Evolutionary conservation across 2,329 filamentous ascomycete species (phyloP).

Genomic region (Colletotrichum sp.): DNA sequence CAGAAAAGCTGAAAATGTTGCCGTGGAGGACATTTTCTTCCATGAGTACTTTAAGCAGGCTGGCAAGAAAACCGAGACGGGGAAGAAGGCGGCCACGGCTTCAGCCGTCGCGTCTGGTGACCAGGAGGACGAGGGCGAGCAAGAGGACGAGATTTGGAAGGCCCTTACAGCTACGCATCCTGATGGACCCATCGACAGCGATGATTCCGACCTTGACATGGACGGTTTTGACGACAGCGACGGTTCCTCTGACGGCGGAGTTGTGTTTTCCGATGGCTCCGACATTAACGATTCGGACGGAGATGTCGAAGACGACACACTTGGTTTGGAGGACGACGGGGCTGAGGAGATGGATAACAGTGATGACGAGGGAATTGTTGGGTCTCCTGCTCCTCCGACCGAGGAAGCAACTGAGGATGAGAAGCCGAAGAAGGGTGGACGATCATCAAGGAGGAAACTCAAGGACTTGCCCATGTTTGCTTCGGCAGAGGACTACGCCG

Average conservation of each 20-base stretch:
- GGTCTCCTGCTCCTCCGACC: not conserved
- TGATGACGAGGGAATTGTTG: slow-evolving; percentile 6
- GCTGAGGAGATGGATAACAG: slow-evolving; percentile 25
- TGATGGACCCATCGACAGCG: slow-evolving; percentile 73
- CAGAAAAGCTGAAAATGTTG: slow-evolving; percentile 85
- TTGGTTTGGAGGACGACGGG: slow-evolving; percentile 45
- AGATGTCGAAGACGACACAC: slow-evolving; percentile 35
- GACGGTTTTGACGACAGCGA: slow-evolving; percentile 50
- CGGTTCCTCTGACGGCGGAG: slow-evolving; percentile 23
- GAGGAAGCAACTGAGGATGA: slow-evolving; percentile 32
- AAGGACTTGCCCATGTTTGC: slow-evolving; percentile 93
- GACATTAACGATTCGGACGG: slow-evolving; percentile 54
- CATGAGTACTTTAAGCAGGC: slow-evolving; percentile 91
- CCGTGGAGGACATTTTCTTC: slow-evolving; percentile 96
- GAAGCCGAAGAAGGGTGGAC: slow-evolving; percentile 44
- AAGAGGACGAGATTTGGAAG: slow-evolving; percentile 89
- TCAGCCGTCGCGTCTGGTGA: slow-evolving; percentile 44
- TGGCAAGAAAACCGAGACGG: slow-evolving; percentile 64
- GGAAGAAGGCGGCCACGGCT: slow-evolving; percentile 61
- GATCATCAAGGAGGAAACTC: slow-evolving; percentile 79
- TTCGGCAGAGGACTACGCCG: slow-evolving; percentile 91
- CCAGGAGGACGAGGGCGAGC: slow-evolving; percentile 58
- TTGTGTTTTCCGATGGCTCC: slow-evolving; percentile 33
- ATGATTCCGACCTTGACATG: slow-evolving; percentile 57
- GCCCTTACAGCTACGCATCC: slow-evolving; percentile 83